A percentile compares a stretch with the other conserved stretches of the same genome.
phyloP scores from a whole-genome alignment of 2,329 filamentous ascomycete genomes.

The Cladophialophora carrionii region DNA sequence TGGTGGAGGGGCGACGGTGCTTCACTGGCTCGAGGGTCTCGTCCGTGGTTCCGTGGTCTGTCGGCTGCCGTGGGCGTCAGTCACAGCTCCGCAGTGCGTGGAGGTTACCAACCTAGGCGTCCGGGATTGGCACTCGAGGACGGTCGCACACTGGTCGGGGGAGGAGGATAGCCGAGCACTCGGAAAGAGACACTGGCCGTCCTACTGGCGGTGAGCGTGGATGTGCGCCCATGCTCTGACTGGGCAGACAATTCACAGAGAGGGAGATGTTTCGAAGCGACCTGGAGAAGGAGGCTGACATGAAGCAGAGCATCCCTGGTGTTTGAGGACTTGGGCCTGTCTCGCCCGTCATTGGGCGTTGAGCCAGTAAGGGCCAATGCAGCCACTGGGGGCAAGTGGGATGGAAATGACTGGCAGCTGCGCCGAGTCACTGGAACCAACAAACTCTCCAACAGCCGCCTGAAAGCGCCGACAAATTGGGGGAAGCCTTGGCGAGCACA shows the following conservation, averaged over 20 bases:
- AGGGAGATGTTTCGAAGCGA: background rate
- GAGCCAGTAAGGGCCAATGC: background rate
- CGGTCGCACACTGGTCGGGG: background rate
- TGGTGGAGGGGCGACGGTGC: conserved; percentile 19
- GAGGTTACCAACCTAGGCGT: background rate
- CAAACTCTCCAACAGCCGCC: background rate
- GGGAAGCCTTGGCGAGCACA: background rate
- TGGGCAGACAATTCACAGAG: background rate
- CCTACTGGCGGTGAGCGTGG: background rate
- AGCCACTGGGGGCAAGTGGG: conserved; percentile 9
- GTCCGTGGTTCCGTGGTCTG: background rate
- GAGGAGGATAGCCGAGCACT: background rate
- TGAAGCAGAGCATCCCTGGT: background rate
- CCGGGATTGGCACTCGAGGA: background rate
- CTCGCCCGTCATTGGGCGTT: conserved; percentile 16
- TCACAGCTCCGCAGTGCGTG: conserved; percentile 5
- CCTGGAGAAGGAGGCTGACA: background rate
- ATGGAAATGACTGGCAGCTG: conserved; percentile 18
- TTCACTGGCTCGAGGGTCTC: conserved; percentile 7
- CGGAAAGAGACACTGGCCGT: background rate
- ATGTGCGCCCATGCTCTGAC: background rate
- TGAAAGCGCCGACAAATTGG: conserved; percentile 2
- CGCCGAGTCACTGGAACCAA: conserved; percentile 6
- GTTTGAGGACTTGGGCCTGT: conserved; percentile 5
- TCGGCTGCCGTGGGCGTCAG: conserved; percentile 4